phyloP scores from a whole-genome alignment of 2,329 filamentous ascomycete species.

The Aspergillus alliaceus region DNA sequence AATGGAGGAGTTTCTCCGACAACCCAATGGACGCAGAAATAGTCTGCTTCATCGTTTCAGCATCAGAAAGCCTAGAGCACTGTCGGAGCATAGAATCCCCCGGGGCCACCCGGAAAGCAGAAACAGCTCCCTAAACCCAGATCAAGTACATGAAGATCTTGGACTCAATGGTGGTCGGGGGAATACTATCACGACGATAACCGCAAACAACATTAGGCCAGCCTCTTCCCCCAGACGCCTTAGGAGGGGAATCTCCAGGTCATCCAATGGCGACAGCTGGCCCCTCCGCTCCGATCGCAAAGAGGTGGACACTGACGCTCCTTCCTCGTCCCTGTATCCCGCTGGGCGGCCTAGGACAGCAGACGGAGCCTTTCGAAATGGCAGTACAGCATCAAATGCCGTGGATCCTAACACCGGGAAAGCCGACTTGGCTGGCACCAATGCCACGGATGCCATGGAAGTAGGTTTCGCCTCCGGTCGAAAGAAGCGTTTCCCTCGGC shows the following conservation, averaged over 20 bases:
- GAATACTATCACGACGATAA: conserved; percentile 22
- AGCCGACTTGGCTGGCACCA: not conserved
- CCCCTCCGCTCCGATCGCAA: conserved; percentile 21
- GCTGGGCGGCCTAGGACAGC: conserved; percentile 10
- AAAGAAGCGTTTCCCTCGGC: conserved; percentile 47
- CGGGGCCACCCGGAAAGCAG: conserved; percentile 39
- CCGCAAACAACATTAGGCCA: conserved; percentile 14
- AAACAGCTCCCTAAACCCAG: conserved; percentile 37
- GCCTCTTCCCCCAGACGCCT: conserved; percentile 27
- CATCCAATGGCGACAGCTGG: conserved; percentile 23
- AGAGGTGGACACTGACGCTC: conserved; percentile 1
- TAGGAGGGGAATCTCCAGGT: conserved; percentile 28
- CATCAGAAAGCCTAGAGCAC: conserved; percentile 27
- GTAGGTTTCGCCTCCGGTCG: conserved; percentile 37
- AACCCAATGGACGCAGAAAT: conserved; percentile 29
- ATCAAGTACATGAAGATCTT: conserved; percentile 28
- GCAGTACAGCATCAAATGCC: not conserved
- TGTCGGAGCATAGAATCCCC: conserved; percentile 43
- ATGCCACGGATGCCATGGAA: conserved; percentile 20
- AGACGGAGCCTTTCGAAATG: conserved; percentile 14
- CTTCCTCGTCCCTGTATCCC: not conserved
- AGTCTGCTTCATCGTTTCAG: conserved; percentile 36
- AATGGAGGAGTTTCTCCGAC: conserved; percentile 35
- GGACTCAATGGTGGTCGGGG: conserved; percentile 11
- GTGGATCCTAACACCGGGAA: not conserved